Evolutionary conservation across 805 yeast genomes (phyloP).

Genomic region (Kodamaea restingae): DNA sequence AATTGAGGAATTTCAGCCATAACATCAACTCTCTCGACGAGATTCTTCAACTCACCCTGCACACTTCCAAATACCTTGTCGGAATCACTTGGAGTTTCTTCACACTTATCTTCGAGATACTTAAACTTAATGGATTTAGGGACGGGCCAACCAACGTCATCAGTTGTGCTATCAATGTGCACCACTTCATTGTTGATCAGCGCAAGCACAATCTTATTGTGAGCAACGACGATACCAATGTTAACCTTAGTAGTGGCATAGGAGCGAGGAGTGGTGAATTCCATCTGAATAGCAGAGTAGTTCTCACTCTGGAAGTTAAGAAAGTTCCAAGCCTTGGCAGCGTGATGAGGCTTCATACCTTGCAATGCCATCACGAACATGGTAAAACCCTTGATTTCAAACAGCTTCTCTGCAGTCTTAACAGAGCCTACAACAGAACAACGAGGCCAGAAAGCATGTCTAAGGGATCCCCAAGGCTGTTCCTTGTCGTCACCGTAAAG

Average conservation of each 20-base stretch:
- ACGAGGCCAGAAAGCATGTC: slow-evolving; percentile 97
- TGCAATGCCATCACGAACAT: slow-evolving; percentile 96
- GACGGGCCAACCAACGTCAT: slow-evolving; percentile 89
- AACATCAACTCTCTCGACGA: slow-evolving; percentile 91
- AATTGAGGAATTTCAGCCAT: slow-evolving; percentile 96
- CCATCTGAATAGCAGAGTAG: slow-evolving; percentile 81
- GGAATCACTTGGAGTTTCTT: slow-evolving; percentile 42
- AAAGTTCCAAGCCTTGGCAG: slow-evolving; percentile 96
- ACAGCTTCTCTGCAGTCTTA: slow-evolving; percentile 22
- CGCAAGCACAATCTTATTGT: slow-evolving; percentile 57
- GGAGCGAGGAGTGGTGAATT: slow-evolving; percentile 88
- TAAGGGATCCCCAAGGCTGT: slow-evolving; percentile 96
- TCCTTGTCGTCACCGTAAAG: slow-evolving; percentile 77
- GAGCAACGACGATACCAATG: slow-evolving; percentile 67
- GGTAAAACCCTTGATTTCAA: slow-evolving; percentile 46
- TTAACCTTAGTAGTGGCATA: slow-evolving; percentile 81
- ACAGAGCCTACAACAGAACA: slow-evolving; percentile 66
- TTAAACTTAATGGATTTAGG: slow-evolving; percentile 67
- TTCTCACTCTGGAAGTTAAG: slow-evolving; percentile 78
- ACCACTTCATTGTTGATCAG: slow-evolving; percentile 62
- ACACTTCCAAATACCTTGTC: slow-evolving; percentile 46
- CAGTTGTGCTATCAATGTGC: slow-evolving; percentile 50
- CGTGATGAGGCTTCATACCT: slow-evolving; percentile 99
- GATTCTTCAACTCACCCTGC: slow-evolving; percentile 53
- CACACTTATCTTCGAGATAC: slow-evolving; percentile 44